A percentile compares a stretch with the other conserved stretches of the same genome.
Evolutionary conservation across 139 green algal genomes (phyloP).

Genomic region (Chlorella ohadii): DNA sequence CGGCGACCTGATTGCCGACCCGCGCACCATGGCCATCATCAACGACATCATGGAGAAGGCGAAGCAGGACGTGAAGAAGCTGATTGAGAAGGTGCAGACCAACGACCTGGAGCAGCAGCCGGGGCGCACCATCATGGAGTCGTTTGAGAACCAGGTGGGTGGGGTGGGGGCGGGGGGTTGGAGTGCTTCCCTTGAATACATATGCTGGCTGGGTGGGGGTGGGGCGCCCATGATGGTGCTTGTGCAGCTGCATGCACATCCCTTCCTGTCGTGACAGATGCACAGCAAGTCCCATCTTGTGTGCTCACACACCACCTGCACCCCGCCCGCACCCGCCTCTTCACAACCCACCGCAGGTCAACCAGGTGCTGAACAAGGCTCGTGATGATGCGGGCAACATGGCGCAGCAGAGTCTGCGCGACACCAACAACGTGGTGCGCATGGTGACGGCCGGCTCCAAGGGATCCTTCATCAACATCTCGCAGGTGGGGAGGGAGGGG

Average conservation of each 20-base stretch:
- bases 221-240: too few species aligned
- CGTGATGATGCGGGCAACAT: conserved; percentile 93
- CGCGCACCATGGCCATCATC: conserved; percentile 91
- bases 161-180: too few species aligned
- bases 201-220: too few species aligned
- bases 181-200: too few species aligned
- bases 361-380: conserved; percentile 94
- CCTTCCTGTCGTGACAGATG: too few species aligned
- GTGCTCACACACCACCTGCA: too few species aligned
- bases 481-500: conserved; percentile 15
- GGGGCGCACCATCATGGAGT: conserved; percentile 91
- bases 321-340: neutral
- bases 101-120: conserved; percentile 93
- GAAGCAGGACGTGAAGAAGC: conserved; percentile 87
- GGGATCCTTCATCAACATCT: conserved; percentile 99
- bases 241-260: too few species aligned
- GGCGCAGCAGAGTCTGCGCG: conserved; percentile 83
- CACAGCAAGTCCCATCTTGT: too few species aligned
- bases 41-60: conserved; percentile 91
- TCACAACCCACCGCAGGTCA: conserved; percentile 51
- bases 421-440: conserved; percentile 98
- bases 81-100: conserved; percentile 84
- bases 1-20: conserved; percentile 96
- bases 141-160: conserved; percentile 91
- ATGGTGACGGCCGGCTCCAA: conserved; percentile 98